Evolutionary conservation across 768 basidiomycete genomes (phyloP), one percentile per base, ranked within the genome.

Genomic region (Russula griseocarnosa): DNA sequence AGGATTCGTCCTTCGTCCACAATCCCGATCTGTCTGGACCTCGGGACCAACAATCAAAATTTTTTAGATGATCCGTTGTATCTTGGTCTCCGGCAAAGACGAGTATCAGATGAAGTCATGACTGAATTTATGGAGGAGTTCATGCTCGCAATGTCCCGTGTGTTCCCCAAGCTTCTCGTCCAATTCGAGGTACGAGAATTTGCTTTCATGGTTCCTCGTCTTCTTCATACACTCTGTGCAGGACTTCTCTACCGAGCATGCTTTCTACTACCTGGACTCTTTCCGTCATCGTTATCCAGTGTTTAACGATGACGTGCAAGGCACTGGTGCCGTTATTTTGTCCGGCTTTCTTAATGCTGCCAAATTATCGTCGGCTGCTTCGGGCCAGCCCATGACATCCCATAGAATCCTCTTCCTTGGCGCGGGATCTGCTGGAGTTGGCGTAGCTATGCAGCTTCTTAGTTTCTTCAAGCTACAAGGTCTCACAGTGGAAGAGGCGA

Each of bases 391-490:
- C 9, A 77, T 93, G 46, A 77, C 78, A 38, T 83, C 86, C 34
- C 94, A 96, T 71, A 84, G 86, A 44, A 92, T 97, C 70, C 83
- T 96, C 49, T 96, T 98, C 81, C 87, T 92, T 60, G 95, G 95
- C 20, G 92, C 94, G 5, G 95, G 95, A 6, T 90, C 87, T 28
- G 91, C 92, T 3, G 94, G 93, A 66, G 90, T 97, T 58, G 95
- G 94, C 52, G 94, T 98, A 51, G 94, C 88, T 62, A 86, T 83
- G 76, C 93, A 96, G 73, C 77, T 92, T 57, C 83, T 87, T 79
- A 90, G 88, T 74, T 96, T 94, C 82, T 94, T 94, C 80, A 91
- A 83, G 42, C 75, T 91, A 66, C 81, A 88, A 69, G 92, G 94
- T 28, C 73, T 94, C 71, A 81, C 83, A 5, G 80, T 84, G 69